Conservation (phyloP, 2,329 filamentous ascomycete species). For the Pseudopyrenochaeta lycopersici region DNA sequence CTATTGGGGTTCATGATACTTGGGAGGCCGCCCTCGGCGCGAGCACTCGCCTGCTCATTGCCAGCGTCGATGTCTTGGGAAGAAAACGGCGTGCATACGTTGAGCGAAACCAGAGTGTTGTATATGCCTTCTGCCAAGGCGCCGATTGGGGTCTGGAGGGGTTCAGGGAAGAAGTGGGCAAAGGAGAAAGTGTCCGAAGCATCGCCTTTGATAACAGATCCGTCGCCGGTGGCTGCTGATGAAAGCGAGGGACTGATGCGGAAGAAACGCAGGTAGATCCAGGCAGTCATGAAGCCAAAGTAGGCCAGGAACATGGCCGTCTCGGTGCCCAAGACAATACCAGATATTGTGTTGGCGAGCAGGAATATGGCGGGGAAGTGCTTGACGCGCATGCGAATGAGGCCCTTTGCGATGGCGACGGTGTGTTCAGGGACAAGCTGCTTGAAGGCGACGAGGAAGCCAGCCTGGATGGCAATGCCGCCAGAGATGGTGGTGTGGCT, state of each 20-base stretch:
- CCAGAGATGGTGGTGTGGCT: slow-evolving; percentile 84
- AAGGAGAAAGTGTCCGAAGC: slow-evolving; percentile 97
- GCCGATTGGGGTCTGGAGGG: slow-evolving; percentile 79
- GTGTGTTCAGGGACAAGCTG: slow-evolving; percentile 97
- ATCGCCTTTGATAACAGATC: slow-evolving; percentile 76
- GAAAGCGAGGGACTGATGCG: slow-evolving; percentile 72
- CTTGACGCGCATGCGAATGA: slow-evolving; percentile 88
- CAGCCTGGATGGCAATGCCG: slow-evolving; percentile 87
- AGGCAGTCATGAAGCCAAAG: slow-evolving; percentile 85
- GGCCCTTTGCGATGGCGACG: slow-evolving; percentile 87
- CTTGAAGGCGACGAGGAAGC: slow-evolving; percentile 96
- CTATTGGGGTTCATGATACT: slow-evolving; percentile 64
- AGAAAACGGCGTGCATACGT: slow-evolving; percentile 85
- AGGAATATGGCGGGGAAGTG: slow-evolving; percentile 80
- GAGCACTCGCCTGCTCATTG: slow-evolving; percentile 74
- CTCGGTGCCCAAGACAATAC: slow-evolving; percentile 71
- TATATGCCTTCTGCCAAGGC: slow-evolving; percentile 80
- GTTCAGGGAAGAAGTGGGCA: slow-evolving; percentile 91
- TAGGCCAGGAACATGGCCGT: slow-evolving; percentile 82
- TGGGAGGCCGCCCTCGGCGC: slow-evolving; percentile 68
- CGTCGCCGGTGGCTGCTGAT: slow-evolving; percentile 62
- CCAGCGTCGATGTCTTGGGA: slow-evolving; percentile 78
- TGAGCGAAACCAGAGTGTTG: slow-evolving; percentile 75
- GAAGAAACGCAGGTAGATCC: slow-evolving; percentile 97
- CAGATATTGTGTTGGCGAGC: slow-evolving; percentile 73